Evolutionary conservation across 805 yeast species (phyloP), one percentile per base, ranked within the genome.

Genomic region (Yarrowia sp.): DNA sequence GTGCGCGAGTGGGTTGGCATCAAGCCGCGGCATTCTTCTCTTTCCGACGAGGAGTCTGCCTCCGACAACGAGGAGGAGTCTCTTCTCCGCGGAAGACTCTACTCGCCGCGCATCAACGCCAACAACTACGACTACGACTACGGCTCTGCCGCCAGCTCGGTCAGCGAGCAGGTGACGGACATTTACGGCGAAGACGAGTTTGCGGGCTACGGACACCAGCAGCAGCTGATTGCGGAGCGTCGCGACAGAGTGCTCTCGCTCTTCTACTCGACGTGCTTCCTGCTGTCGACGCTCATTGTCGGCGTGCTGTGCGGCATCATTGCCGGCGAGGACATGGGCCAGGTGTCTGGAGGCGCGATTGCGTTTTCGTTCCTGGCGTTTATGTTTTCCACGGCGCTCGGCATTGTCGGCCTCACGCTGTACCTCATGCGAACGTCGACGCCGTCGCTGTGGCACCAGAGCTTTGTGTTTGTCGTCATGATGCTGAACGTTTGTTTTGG

Each of bases 161-260:
- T 56, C 9, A 10, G 51, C n/a, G 53, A 56, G 27, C 51, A 44
- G 32, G 51, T 58, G 14, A 42, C 53, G n/a, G 41, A 61, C 29
- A 35, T 24, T 35, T 32, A 35, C 13, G 42, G 41, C 18, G 47
- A 51, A n/a, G 44, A 60, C 32, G 51, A 55, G 33, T 49, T 49
- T 35, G 62, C 39, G 4, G 62, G 63, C 27, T 56, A 66, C 36
- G 19, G 35, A 7, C 27, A 53, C 33, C 46, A 42, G 32, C 22
- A 61, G 62, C 44, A 22, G 31, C 18, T 60, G 6, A n/a, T 53
- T 4, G 61, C 47, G 13, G 65, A 62, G 12, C 63, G 65, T 16
- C 79, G 80, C 61, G 84, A 80, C 66, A 68, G 71, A 18, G 77
- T 81, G 8, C 63, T 81, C 31, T 67, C 79, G 1, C 77, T 80